Conservation (phyloP, 2,329 filamentous ascomycete genomes). For the Aureobasidium subglaciale region DNA sequence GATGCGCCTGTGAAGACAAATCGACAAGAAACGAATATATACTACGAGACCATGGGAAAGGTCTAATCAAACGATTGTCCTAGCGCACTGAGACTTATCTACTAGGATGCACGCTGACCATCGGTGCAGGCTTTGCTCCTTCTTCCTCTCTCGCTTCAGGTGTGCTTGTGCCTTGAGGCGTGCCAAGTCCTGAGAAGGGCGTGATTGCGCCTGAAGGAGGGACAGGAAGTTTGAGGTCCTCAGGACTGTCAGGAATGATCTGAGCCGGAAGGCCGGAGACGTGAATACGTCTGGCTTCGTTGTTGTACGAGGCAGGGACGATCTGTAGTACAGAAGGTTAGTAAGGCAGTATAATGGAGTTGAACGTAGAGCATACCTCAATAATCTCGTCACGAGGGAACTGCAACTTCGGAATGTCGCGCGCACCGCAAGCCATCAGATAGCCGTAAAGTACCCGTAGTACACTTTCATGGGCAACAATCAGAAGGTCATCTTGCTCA, state of each 20-base stretch:
- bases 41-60: background rate
- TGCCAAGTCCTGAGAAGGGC: conserved; percentile 37
- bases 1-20: background rate
- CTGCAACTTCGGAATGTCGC: conserved; percentile 84
- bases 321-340: conserved; percentile 46
- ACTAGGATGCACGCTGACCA: conserved; percentile 6
- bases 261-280: conserved; percentile 62
- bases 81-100: background rate
- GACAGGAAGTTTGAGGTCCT: conserved; percentile 74
- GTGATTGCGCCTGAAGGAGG: conserved; percentile 48
- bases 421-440: conserved; percentile 95
- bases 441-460: conserved; percentile 94
- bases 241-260: conserved; percentile 69
- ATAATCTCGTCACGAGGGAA: conserved; percentile 98
- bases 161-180: conserved; percentile 22
- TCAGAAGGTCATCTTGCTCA: conserved; percentile 94
- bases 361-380: conserved; percentile 48
- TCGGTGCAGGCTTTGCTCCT: background rate
- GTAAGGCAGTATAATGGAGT: background rate
- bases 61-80: background rate
- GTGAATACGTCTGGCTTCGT: conserved; percentile 83
- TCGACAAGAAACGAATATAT: background rate
- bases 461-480: conserved; percentile 98
- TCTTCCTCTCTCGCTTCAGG: background rate
- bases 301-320: conserved; percentile 94